phyloP scores from a whole-genome alignment of 176 grass and related monocot genomes.

The Hordeum marinum region DNA sequence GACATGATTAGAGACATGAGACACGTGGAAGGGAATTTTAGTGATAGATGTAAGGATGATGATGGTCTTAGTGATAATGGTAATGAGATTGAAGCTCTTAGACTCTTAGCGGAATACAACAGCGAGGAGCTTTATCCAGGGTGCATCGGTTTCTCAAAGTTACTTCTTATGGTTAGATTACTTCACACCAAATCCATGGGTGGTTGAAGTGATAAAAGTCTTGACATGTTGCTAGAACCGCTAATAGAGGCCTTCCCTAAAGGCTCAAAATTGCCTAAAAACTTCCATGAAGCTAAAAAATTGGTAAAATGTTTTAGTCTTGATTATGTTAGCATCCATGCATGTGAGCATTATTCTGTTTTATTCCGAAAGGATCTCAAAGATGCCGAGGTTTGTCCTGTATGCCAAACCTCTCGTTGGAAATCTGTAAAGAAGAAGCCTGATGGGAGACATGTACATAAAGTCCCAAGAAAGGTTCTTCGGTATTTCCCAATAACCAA shows the following conservation, averaged over 20 bases:
- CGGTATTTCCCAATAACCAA: background rate
- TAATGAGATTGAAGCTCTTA: background rate
- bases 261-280: too few relatives aligned
- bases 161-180: background rate
- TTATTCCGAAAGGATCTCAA: background rate
- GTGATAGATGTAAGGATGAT: background rate
- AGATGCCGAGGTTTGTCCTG: background rate
- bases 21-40: too few relatives aligned
- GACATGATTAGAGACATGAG: too few relatives aligned
- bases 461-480: background rate
- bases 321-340: too few relatives aligned
- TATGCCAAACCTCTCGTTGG: background rate
- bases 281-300: too few relatives aligned
- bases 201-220: background rate
- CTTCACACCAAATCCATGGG: background rate
- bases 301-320: too few relatives aligned
- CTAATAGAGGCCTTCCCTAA: too few relatives aligned
- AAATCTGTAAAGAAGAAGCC: background rate
- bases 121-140: background rate
- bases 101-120: background rate
- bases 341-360: background rate
- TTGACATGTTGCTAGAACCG: background rate
- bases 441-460: background rate
- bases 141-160: background rate
- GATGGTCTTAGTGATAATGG: background rate